Conservation (phyloP, 768 basidiomycete genomes). For the Hypsizygus marmoreus region DNA sequence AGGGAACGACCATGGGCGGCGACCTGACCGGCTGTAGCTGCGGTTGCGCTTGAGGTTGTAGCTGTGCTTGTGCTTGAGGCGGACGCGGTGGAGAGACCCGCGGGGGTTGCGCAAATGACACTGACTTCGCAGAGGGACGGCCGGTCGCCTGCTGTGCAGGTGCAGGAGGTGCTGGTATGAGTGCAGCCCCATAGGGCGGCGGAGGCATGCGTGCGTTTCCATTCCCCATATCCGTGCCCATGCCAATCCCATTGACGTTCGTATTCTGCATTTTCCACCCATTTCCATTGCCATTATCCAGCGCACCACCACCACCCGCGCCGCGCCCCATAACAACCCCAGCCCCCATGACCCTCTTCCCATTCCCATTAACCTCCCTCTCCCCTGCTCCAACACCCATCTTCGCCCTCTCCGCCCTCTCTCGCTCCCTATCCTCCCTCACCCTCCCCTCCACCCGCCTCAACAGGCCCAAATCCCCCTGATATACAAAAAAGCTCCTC, state of each 20-base stretch:
- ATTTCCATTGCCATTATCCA: constrained; percentile 8
- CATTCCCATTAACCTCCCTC: constrained; percentile 28
- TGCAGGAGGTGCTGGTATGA: background rate
- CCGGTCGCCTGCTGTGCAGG: constrained; percentile 22
- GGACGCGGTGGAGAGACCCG: too few species aligned
- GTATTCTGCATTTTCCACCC: constrained; percentile 16
- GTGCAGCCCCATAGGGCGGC: too few species aligned
- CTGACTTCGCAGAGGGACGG: constrained; percentile 51
- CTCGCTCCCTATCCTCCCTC: constrained; percentile 43
- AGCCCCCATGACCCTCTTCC: constrained; percentile 21
- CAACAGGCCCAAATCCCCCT: constrained; percentile 73
- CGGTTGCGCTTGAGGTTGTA: background rate
- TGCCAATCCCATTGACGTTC: too few species aligned
- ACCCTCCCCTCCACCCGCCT: constrained; percentile 63
- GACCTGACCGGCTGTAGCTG: constrained; percentile 6
- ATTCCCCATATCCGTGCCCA: too few species aligned
- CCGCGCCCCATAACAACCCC: constrained; percentile 3
- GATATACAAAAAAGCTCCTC: constrained; percentile 92
- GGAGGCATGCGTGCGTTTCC: too few species aligned
- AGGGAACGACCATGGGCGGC: constrained; percentile 30
- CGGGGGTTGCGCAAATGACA: constrained; percentile 44
- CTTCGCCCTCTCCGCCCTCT: constrained; percentile 33
- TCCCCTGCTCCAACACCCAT: constrained; percentile 9
- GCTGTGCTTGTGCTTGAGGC: constrained; percentile 12
- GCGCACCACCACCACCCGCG: constrained; percentile 2